These are phyloP conservation scores for Fusarium lateritium DNA, from an alignment of 2,329 filamentous ascomycete genomes.

Conservation along the genomic window DNA sequence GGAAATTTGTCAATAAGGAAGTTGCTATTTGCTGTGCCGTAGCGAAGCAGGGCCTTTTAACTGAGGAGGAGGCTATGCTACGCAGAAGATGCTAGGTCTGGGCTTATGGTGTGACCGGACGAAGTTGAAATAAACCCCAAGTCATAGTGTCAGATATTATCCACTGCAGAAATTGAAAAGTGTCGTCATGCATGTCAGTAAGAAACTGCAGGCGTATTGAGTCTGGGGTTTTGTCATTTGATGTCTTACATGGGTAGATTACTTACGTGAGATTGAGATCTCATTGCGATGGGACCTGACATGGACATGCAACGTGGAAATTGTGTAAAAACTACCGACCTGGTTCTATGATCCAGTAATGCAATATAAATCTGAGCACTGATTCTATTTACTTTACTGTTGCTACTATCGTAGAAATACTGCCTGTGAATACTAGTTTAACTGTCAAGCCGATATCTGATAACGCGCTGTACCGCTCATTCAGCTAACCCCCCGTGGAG, in stretches of 20 bases:
- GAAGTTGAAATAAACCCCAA: background rate
- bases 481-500: background rate
- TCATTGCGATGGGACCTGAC: background rate
- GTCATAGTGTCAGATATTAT: background rate
- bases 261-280: slow-evolving; percentile 3
- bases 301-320: too few species aligned
- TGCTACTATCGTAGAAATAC: background rate
- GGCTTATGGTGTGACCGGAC: background rate
- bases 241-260: background rate
- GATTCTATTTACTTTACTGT: background rate
- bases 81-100: background rate
- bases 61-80: slow-evolving; percentile 23
- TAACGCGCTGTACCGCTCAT: background rate
- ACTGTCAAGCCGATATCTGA: background rate
- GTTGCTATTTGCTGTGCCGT: slow-evolving; percentile 28
- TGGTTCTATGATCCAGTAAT: background rate
- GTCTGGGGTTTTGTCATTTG: background rate
- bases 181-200: too few species aligned
- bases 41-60: slow-evolving; percentile 26
- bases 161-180: background rate
- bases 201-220: too few species aligned
- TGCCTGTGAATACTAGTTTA: background rate
- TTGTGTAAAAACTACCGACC: too few species aligned
- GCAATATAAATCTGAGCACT: background rate
- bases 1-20: slow-evolving; percentile 10